Conservation (phyloP, 495 filamentous ascomycete genomes). For the Aspergillus asperescens region DNA sequence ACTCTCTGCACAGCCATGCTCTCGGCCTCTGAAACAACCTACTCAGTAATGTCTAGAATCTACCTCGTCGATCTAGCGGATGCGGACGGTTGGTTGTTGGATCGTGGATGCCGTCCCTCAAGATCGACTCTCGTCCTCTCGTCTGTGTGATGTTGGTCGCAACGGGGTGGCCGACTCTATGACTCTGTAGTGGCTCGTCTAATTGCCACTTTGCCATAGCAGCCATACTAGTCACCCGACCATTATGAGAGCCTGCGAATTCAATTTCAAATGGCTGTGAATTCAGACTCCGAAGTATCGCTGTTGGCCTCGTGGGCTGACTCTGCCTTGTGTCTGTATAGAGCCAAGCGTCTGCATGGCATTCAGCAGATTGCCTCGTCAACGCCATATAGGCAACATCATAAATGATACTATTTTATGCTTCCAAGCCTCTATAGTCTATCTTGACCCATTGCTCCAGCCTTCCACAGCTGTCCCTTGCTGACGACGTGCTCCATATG, state of each 20-base stretch:
- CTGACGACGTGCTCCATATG: slow-evolving; percentile 1
- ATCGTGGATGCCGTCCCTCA: neutral
- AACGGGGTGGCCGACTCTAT: neutral
- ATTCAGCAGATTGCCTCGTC: neutral
- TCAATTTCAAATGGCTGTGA: too few species aligned
- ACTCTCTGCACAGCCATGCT: slow-evolving; percentile 1
- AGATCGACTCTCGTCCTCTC: neutral
- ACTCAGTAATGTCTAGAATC: neutral
- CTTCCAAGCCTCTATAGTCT: neutral
- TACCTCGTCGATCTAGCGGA: slow-evolving; percentile 2
- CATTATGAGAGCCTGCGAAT: too few species aligned
- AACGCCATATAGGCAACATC: slow-evolving; percentile 5
- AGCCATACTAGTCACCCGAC: too few species aligned
- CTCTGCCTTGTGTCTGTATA: neutral
- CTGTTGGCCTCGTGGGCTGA: neutral
- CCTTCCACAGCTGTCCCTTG: neutral
- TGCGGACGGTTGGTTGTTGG: neutral
- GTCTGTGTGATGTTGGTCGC: neutral
- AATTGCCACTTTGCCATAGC: slow-evolving; percentile 10
- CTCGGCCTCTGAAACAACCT: slow-evolving; percentile 4
- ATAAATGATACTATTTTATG: slow-evolving; percentile 1
- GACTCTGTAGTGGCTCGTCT: neutral
- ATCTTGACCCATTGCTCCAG: neutral
- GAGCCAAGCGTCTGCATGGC: neutral
- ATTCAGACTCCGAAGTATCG: neutral